These are phyloP conservation scores for Fallopia convolvulus DNA, from an alignment of 148 eudicot genomes.

Conservation along the genomic window DNA sequence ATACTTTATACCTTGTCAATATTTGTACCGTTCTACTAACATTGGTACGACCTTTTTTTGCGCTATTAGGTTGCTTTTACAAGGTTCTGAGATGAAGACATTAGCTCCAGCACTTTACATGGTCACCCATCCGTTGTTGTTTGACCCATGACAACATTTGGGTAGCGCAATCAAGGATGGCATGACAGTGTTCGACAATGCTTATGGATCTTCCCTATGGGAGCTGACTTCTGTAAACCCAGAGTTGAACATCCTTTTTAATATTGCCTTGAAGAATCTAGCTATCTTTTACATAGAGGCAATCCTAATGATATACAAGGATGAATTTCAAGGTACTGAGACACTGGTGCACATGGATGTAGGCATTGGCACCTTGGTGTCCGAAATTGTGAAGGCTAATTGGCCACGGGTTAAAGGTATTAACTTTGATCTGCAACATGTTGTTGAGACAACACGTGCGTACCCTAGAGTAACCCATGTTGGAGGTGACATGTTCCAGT, in stretches of 20 bases:
- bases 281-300: slow-evolving; percentile 21
- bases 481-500: slow-evolving; percentile 48
- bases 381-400: slow-evolving; percentile 25
- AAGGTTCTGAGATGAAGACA: neutral
- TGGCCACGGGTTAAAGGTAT: slow-evolving; percentile 37
- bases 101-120: neutral
- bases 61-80: neutral
- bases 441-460: slow-evolving; percentile 29
- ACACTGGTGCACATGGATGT: slow-evolving; percentile 54
- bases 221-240: slow-evolving; percentile 23
- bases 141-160: neutral
- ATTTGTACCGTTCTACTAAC: too few species aligned
- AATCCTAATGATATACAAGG: slow-evolving; percentile 24
- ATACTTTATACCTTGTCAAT: too few species aligned
- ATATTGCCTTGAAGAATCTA: slow-evolving; percentile 31
- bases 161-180: neutral
- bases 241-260: slow-evolving; percentile 26
- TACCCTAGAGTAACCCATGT: slow-evolving; percentile 43
- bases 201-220: slow-evolving; percentile 26
- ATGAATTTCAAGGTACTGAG: slow-evolving; percentile 19
- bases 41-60: too few species aligned
- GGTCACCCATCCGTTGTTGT: neutral
- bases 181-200: slow-evolving; percentile 24
- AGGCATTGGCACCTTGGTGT: slow-evolving; percentile 31
- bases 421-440: slow-evolving; percentile 56